These are phyloP conservation scores for sorghum (Sorghum bicolor) DNA, from an alignment of 176 grass and related monocot species.

Conservation along the genomic window DNA sequence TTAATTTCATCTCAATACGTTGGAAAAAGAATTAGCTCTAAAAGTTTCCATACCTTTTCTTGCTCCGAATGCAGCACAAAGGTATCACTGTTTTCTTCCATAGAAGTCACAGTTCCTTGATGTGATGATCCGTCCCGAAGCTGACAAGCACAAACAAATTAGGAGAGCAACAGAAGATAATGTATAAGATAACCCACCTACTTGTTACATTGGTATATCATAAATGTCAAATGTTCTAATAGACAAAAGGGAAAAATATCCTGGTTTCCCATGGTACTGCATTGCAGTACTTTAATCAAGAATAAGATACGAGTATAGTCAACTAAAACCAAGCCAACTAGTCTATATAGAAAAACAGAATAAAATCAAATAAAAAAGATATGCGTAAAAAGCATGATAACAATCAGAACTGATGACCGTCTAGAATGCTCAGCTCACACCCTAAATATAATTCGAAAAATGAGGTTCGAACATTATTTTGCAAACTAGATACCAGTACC, in stretches of 20 bases:
- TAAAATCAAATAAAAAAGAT: neutral
- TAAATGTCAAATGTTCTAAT: neutral
- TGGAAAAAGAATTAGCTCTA: neutral
- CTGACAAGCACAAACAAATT: conserved; percentile 36
- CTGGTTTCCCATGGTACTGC: neutral
- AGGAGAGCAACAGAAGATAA: neutral
- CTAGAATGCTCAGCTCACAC: conserved; percentile 1
- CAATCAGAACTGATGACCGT: neutral
- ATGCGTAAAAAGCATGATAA: neutral
- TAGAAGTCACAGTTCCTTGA: conserved; percentile 91
- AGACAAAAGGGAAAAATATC: neutral
- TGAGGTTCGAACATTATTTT: neutral
- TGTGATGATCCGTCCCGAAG: conserved; percentile 90
- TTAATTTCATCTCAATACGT: conserved; percentile 5
- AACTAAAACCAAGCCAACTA: neutral
- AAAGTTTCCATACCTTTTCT: conserved; percentile 50
- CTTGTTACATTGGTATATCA: neutral
- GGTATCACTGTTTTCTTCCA: conserved; percentile 85
- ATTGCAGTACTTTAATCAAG: neutral
- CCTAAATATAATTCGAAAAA: conserved; percentile 3
- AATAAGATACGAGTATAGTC: neutral
- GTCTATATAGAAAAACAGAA: neutral
- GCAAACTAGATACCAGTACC: neutral
- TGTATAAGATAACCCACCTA: neutral
- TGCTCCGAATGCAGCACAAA: conserved; percentile 82